These are phyloP conservation scores for Apiospora phragmitis DNA, from an alignment of 2,329 filamentous ascomycete species.

Conservation along the genomic window DNA sequence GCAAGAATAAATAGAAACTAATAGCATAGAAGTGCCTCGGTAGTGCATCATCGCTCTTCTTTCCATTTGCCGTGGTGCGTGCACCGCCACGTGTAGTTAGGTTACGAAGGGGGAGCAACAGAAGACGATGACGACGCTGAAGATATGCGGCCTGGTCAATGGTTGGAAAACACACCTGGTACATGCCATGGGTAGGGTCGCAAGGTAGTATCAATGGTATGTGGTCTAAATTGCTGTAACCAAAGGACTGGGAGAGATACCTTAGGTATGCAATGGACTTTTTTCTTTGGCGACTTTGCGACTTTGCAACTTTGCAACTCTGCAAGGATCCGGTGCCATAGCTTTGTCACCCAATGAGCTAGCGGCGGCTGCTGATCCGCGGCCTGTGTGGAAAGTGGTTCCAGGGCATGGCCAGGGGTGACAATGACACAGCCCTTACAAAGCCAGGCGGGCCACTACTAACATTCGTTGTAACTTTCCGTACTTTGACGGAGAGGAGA, in stretches of 20 bases:
- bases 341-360: not conserved
- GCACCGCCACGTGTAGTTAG: not conserved
- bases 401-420: not conserved
- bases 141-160: not conserved
- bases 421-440: not conserved
- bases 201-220: not conserved
- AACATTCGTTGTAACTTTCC: too few relatives aligned
- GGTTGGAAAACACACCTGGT: not conserved
- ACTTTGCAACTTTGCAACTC: not conserved
- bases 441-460: not conserved
- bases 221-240: not conserved
- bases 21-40: not conserved
- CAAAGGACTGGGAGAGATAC: not conserved
- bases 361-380: conserved; percentile 4
- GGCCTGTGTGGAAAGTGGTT: not conserved
- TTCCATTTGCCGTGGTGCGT: not conserved
- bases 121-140: not conserved
- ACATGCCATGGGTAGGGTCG: not conserved
- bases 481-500: not conserved
- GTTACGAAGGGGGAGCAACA: not conserved
- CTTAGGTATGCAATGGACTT: not conserved
- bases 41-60: not conserved
- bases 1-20: not conserved
- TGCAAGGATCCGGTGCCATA: not conserved
- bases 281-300: not conserved